Percentiles rank a stretch among this genome's conserved stretches.
These are phyloP conservation scores for Meyerozyma elateridarum DNA, from an alignment of 1,139 yeast species.

Conservation along the genomic window DNA sequence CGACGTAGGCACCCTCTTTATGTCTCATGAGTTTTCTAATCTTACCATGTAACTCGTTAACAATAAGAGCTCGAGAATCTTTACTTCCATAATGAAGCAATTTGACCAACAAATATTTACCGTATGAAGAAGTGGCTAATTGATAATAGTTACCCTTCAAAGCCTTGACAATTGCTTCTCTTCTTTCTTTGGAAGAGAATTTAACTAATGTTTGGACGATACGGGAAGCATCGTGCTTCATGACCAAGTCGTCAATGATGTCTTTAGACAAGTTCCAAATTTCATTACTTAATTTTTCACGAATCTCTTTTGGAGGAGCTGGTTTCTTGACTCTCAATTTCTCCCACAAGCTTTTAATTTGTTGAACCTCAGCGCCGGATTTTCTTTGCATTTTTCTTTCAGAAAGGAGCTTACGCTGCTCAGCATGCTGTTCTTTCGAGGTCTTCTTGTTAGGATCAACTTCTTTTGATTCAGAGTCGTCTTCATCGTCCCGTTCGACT, in stretches of 20 bases:
- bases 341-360: slow-evolving; percentile 89
- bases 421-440: slow-evolving; percentile 72
- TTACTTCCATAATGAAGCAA: slow-evolving; percentile 88
- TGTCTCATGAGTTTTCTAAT: slow-evolving; percentile 92
- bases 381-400: slow-evolving; percentile 87
- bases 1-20: slow-evolving; percentile 98
- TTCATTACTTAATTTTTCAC: slow-evolving; percentile 77
- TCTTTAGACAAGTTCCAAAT: slow-evolving; percentile 81
- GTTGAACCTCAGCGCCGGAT: slow-evolving; percentile 79
- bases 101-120: slow-evolving; percentile 86
- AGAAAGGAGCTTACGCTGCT: slow-evolving; percentile 70
- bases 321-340: slow-evolving; percentile 81
- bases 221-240: slow-evolving; percentile 96
- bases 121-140: slow-evolving; percentile 88
- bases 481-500: slow-evolving; percentile 14
- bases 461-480: slow-evolving; percentile 10
- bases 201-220: slow-evolving; percentile 92
- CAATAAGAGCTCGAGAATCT: slow-evolving; percentile 66
- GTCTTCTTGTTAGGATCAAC: slow-evolving; percentile 44
- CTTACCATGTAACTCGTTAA: slow-evolving; percentile 85
- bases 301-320: slow-evolving; percentile 70
- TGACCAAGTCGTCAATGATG: slow-evolving; percentile 74
- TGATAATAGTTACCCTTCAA: slow-evolving; percentile 75
- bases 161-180: slow-evolving; percentile 64
- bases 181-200: slow-evolving; percentile 75